Base-by-base conservation (phyloP, 495 filamentous ascomycete species). In the Aspergillus heteromorphus region DNA sequence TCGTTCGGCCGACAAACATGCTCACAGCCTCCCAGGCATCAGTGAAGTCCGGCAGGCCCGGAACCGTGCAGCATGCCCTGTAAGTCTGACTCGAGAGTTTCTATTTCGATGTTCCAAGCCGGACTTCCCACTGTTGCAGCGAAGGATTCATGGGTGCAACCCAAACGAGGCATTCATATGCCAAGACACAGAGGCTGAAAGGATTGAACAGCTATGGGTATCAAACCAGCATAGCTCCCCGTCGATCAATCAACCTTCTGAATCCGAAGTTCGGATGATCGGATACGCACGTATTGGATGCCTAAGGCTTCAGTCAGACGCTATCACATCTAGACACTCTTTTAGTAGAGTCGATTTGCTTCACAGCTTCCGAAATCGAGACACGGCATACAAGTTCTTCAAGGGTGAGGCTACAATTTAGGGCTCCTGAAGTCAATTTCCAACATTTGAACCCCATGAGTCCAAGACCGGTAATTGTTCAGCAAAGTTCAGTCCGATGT, bases 191-290 rank as follows among this genome's bases (percentile, higher is more conserved):
- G 23, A 25, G 23, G 42, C 42, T 45, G 10, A 18, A 47, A 27
- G 21, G 43, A 17, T 29, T 16, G 13, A 14, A 21, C 14, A 23
- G n/a, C 27, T 23, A 14, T n/a, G 43, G 2, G 20, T 14, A 8
- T 23, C 23, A 47, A 4, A 29, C 23, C 21, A 18, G 40, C 40
- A 21, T 16, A 13, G 43, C 43, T 27, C 27, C 10, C 43, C 21
- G 43, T 29, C 43, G 43, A 47, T 47, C 43, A 47, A 47, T 47
- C 43, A n/a, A n/a, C n/a, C 43, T 47, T 14, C 43, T 11, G 27
- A 14, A 47, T 47, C 43, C 43, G 43, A 47, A n/a, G 10, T 43
- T 47, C 43, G 43, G 43, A 47, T 3, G 16, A 29, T 47, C 21
- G 43, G 43, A 14, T 47, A 47, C 13, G 23, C 21, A 29, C 21